Evolutionary conservation across 1,139 yeast species (phyloP), one percentile per base, ranked within the genome.

Genomic region (Pichiaceae sp.): DNA sequence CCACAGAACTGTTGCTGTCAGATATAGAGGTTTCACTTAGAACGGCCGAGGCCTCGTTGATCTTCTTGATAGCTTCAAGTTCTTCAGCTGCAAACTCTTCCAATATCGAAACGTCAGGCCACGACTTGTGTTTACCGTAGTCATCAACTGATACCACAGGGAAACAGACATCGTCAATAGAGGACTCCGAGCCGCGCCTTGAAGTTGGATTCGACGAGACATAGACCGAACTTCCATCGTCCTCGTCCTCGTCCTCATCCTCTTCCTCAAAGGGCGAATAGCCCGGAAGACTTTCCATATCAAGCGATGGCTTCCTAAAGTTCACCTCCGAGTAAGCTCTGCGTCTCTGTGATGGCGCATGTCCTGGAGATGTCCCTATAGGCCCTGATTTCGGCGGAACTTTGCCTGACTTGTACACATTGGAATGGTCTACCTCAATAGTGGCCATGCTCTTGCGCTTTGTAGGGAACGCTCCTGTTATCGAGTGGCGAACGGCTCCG

Each of bases 131-230:
- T 28, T 54, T 52, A 5, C 63, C 62, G 4, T 56, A 59, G 24
- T 66, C 75, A 34, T 66, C 70, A 5, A 66, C 53, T 2, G 67
- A 64, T 34, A 74, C 82, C 23, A 81, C 56, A 1, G 93, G 93
- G 54, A 83, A 73, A 53, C 94, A 85, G 26, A 91, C 98, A 58
- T 91, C 97, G 53, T 82, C 89, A 41, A 89, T 62, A 1, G 95
- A 82, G 5, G 91, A 78, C 40, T 76, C 78, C 21, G 87, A 75
- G 14, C 82, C 69, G 44, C 89, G 70, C 40, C 87, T 75, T 14
- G 84, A 74, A 1, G 81, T 70, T 2, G 93, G 93, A 47, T 81
- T 80, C 8, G 89, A 80, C 2, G 57, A 50, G 3, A 48, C 54
- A 29, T 50, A 52, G n/a, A 49, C 45, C 2, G 53, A 48, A 23